Evolutionary conservation across 495 filamentous ascomycete genomes (phyloP), one percentile per base, ranked within the genome.

Genomic region (Neurospora sp.): DNA sequence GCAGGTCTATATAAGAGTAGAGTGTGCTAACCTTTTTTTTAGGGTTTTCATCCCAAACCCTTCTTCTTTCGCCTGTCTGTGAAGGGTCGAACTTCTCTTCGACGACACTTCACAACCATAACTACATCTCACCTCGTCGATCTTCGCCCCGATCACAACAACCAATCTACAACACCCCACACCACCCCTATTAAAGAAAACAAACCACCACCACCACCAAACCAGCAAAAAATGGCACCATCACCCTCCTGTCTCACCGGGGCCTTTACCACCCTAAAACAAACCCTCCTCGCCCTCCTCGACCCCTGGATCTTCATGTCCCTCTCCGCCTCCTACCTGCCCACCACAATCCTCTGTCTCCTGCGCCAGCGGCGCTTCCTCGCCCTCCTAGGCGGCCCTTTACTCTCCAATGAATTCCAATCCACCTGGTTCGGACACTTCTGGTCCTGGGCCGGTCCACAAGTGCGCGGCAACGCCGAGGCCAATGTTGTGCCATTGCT

Each of bases 361-460:
- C 14, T 85, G 20, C 44, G 40, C n/a, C 69, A 76, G 16, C 48
- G 40, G 27, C 40, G 80, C 71, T 72, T 78, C 59, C 31, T 37
- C 69, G 72, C 78, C 6, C 77, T 86, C 5, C 40, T 84, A 44
- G 83, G 81, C 37, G 77, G 75, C 1, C 38, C 75, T 14, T 45
- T 31, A 8, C 79, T 88, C 69, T 61, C 53, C 1, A 9, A 16
- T 35, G 27, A 35, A 8, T 65, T 65, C 27, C 81, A 79, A 41
- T 75, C 81, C 37, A 79, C 79, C 48, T 87, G 85, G 85, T 88
- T 88, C 80, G 80, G 78, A 37, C 75, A 75, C 18, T 86, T 88
- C 79, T 88, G 86, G 86, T 65, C 75, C 35, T 71, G 70, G 68
- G 78, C 76, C 14, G 85, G 86, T 7, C 85, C 86, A 1, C 44